phyloP scores from a whole-genome alignment of 352 stramenopile genomes.

The Globisporangium iwayamae region DNA sequence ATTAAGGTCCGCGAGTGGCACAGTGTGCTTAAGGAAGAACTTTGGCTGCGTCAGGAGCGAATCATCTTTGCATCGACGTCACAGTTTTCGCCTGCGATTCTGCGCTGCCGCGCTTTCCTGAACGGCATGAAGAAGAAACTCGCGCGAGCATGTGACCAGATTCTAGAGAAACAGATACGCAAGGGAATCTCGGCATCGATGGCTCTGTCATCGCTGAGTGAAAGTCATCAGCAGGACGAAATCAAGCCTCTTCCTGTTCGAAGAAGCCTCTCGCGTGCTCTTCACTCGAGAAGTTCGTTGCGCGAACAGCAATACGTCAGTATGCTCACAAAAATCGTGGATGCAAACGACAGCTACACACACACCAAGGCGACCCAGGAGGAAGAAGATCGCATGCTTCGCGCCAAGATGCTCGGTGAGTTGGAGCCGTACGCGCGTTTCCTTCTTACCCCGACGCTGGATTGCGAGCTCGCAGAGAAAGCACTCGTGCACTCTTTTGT shows the following conservation, averaged over 20 bases:
- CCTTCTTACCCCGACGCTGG: conserved; percentile 41
- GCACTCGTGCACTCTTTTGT: conserved; percentile 54
- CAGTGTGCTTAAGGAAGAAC: conserved; percentile 51
- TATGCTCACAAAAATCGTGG: conserved; percentile 6
- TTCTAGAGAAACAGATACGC: conserved; percentile 24
- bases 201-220: background rate
- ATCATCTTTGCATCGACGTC: conserved; percentile 52
- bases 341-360: background rate
- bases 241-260: background rate
- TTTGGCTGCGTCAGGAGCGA: conserved; percentile 51
- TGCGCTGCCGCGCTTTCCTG: conserved; percentile 47
- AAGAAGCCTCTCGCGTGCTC: background rate
- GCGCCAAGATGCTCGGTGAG: conserved; percentile 26
- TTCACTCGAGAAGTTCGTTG: conserved; percentile 6
- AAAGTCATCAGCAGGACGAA: background rate
- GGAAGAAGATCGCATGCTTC: conserved; percentile 13
- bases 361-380: conserved; percentile 11
- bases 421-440: conserved; percentile 46
- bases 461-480: conserved; percentile 43
- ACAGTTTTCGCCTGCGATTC: conserved; percentile 33
- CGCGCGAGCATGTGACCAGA: conserved; percentile 20
- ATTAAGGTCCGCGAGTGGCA: conserved; percentile 42
- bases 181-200: background rate
- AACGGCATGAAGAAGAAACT: conserved; percentile 55
- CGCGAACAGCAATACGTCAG: conserved; percentile 9